Base-by-base conservation (phyloP, 176 grass and related monocot genomes). In the Lolium multiflorum region DNA sequence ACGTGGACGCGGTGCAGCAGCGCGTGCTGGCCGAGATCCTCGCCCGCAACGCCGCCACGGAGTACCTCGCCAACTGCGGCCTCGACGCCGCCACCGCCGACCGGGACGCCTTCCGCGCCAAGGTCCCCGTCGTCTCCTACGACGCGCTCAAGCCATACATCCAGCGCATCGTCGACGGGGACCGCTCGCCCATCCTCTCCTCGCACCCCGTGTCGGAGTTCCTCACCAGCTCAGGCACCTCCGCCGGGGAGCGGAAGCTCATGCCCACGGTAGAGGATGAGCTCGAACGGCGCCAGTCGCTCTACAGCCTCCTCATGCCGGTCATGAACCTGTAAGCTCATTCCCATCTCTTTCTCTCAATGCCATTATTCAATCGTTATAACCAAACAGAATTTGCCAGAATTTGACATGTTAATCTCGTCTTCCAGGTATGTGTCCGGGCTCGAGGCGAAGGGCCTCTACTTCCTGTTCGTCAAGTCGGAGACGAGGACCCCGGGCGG, bases 221-320 rank as follows among this genome's bases (percentile, higher is more conserved):
- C 81, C 96, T 98, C 84, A 98, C 96, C 49, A 96, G 96, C 91
- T 98, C 96, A 47, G 96, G 96, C 28, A 98, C 93, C 17, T 98
- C 96, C n/a, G 96, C 90, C 44, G 96, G 96, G 14, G 93, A 98
- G 78, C 89, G 96, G 85, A 98, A 96, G 91, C 89, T 98, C 51
- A 98, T 98, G 91, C 96, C 96, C 22, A 98, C 96, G 44, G 92
- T 98, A 31, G 81, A 86, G 78, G 96, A 98, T 73, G 96, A 98
- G 82, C 91, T 98, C 69, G 85, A 98, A 69, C 96, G 96, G 74
- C 88, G 96, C 57, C 93, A 96, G 88, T 65, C 89, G n/a, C 93
- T 98, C 41, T 92, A 96, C 92, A 98, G 93, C 90, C 93, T 98
- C 71, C 93, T 92, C 3, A 98, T 92, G 84, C 96, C 96, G 0